Percentiles rank a stretch among this genome's conserved stretches.
Conservation (phyloP, 148 eudicot species). For the Spergularia bocconei region DNA sequence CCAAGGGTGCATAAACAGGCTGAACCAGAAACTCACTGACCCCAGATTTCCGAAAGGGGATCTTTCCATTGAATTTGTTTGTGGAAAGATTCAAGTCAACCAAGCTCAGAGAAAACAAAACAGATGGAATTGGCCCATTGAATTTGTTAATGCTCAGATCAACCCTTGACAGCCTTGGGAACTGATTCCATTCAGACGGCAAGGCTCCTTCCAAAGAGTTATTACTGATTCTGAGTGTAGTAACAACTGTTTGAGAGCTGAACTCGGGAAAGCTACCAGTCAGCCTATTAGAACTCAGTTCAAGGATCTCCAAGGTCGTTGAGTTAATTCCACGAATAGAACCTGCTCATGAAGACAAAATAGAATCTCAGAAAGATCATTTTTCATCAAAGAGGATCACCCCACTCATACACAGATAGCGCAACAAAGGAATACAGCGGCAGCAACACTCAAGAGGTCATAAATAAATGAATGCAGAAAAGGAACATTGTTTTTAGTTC, state of each 20-base stretch:
- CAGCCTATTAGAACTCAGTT: constrained; percentile 77
- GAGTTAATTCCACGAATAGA: constrained; percentile 67
- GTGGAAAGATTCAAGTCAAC: constrained; percentile 64
- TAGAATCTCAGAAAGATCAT: constrained; percentile 23
- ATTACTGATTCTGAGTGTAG: constrained; percentile 51
- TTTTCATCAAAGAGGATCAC: neutral
- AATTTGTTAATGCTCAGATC: constrained; percentile 77
- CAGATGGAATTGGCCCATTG: constrained; percentile 69
- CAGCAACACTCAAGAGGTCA: neutral
- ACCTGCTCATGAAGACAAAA: constrained; percentile 45
- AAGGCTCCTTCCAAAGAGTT: constrained; percentile 66
- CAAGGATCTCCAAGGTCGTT: constrained; percentile 74
- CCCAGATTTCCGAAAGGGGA: constrained; percentile 61
- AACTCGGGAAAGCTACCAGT: constrained; percentile 65
- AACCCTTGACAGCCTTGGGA: constrained; percentile 42
- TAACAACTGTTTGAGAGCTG: constrained; percentile 55
- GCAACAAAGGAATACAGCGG: neutral
- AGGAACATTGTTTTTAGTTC: neutral
- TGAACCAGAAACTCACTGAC: constrained; percentile 49
- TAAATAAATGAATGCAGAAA: neutral
- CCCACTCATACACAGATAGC: neutral
- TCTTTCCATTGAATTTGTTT: constrained; percentile 60
- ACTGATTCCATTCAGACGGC: constrained; percentile 48
- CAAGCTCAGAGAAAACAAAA: constrained; percentile 60
- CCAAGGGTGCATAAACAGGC: constrained; percentile 60